phyloP scores from a whole-genome alignment of 306 rosid genomes.

The Gleditsia sinensis region DNA sequence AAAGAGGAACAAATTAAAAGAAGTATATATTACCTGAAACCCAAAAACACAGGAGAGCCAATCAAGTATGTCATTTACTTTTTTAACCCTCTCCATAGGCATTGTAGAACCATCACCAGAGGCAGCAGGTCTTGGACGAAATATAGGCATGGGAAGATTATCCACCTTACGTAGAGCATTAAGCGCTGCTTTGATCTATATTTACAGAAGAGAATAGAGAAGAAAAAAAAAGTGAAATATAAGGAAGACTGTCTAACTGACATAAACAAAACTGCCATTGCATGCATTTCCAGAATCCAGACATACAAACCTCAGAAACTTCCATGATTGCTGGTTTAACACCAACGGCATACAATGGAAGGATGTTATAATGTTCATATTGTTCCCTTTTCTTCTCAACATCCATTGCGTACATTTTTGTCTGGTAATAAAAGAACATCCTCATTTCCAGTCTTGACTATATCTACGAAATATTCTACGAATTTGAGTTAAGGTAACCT shows the following conservation, averaged over 20 bases:
- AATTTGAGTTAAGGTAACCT: background rate
- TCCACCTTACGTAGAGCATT: slow-evolving; percentile 50
- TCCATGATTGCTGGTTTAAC: slow-evolving; percentile 72
- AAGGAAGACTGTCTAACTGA: background rate
- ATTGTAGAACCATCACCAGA: slow-evolving; percentile 35
- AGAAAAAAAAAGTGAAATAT: background rate
- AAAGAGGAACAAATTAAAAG: background rate
- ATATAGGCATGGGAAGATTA: slow-evolving; percentile 64
- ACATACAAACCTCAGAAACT: slow-evolving; percentile 62
- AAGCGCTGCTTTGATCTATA: slow-evolving; percentile 67
- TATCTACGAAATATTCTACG: slow-evolving; percentile 9
- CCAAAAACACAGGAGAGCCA: slow-evolving; percentile 68
- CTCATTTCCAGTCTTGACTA: slow-evolving; percentile 14
- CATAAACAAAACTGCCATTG: background rate
- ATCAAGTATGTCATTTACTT: slow-evolving; percentile 63
- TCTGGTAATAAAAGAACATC: slow-evolving; percentile 47
- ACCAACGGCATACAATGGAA: slow-evolving; percentile 65
- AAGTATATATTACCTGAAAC: slow-evolving; percentile 58
- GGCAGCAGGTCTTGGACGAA: slow-evolving; percentile 28
- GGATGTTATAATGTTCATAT: slow-evolving; percentile 62
- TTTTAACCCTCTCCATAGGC: slow-evolving; percentile 47
- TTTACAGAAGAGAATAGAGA: slow-evolving; percentile 20
- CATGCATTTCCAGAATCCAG: background rate
- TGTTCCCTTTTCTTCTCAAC: slow-evolving; percentile 54
- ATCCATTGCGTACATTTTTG: slow-evolving; percentile 49